Evolutionary conservation across 2,329 filamentous ascomycete species (phyloP), one percentile per base, ranked within the genome.

Genomic region (Colletotrichum abscissum): DNA sequence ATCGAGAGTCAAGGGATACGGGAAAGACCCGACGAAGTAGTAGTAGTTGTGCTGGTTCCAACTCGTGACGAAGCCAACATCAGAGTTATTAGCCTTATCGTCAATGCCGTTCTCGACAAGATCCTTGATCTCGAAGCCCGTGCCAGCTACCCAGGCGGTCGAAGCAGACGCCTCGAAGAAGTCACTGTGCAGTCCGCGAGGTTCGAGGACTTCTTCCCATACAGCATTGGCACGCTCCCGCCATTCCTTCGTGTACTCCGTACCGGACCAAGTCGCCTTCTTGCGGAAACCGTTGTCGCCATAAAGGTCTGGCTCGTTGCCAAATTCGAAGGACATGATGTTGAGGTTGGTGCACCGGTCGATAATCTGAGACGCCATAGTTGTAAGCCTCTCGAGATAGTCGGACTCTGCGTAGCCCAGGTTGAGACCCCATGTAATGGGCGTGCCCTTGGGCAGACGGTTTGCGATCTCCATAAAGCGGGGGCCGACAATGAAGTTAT

Each of bases 41-140:
- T 65, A 73, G 60, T 73, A 73, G 70, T 73, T 73, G 14, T 73
- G 70, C 49, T 73, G 70, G 35, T 73, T 73, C 70, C 70, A 73
- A 12, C 60, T 65, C 19, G 66, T 42, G 9, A 73, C 11, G 60
- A 70, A 73, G n/a, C 70, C 70, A 14, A 35, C 63, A 42, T 70
- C 70, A 2, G 70, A 73, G 28, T 64, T 52, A 35, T 62, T 70
- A 46, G 70, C 60, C 67, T 57, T 56, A 8, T 60, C 46, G 26
- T 70, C 70, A 28, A 73, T 68, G 1, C 49, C 60, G 5, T 57
- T 2, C 12, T 30, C 22, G 16, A 38, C 42, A 35, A 66, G 24
- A 35, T 73, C 67, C 28, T 73, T 56, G 55, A 73, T 73, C 22
- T 73, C 70, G 35, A 73, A 73, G 5, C 70, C 67, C 5, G 70